Conservation (phyloP, 176 grass and related monocot species). For the Phoenix dactylifera region DNA sequence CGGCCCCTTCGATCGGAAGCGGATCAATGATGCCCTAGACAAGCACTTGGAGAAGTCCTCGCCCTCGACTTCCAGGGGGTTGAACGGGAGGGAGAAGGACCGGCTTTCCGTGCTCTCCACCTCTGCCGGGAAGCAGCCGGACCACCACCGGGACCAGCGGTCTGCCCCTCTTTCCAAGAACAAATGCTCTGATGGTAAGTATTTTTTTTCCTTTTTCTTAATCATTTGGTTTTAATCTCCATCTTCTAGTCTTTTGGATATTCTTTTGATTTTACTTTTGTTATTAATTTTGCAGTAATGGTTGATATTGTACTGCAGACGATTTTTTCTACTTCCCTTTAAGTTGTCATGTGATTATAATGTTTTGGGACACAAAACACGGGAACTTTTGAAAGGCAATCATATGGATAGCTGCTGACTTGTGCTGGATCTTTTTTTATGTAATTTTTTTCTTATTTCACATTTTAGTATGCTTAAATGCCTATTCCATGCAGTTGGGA, state of each 20-base stretch:
- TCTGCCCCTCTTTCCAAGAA: not conserved
- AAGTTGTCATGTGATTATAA: no score
- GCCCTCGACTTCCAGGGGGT: not conserved
- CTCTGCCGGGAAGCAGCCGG: not conserved
- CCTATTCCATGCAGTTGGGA: no score
- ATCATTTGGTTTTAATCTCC: not conserved
- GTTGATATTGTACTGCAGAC: no score
- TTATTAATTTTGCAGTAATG: no score
- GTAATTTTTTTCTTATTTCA: no score
- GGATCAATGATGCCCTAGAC: constrained; percentile 7
- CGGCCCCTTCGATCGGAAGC: not conserved
- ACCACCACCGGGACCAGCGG: constrained; percentile 1
- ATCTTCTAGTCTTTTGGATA: not conserved
- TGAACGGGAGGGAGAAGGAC: not conserved
- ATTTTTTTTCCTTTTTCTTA: not conserved
- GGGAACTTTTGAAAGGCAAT: no score
- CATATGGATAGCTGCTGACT: no score
- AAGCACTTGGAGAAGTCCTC: constrained; percentile 2
- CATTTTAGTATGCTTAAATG: no score
- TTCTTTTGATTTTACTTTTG: not conserved
- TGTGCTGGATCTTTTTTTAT: no score
- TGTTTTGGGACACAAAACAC: no score
- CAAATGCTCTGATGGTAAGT: constrained; percentile 12
- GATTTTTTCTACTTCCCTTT: no score
- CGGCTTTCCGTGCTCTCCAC: not conserved